A percentile compares a stretch with the other conserved stretches of the same genome.
These are phyloP conservation scores for Colletotrichum tabaci DNA, from an alignment of 2,329 filamentous ascomycete genomes.

Conservation along the genomic window DNA sequence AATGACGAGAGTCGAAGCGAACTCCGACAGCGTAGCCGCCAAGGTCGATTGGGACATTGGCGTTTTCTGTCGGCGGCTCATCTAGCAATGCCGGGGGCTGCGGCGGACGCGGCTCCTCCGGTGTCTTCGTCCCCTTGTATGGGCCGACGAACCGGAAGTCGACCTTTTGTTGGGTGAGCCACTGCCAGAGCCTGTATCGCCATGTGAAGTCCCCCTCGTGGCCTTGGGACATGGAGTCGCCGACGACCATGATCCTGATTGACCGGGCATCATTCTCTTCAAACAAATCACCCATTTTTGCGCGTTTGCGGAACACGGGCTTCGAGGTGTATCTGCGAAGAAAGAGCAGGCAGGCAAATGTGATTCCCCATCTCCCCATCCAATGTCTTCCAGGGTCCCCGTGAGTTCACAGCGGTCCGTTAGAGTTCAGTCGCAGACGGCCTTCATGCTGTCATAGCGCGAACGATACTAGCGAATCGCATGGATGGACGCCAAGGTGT, in stretches of 20 bases:
- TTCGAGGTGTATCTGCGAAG: no score
- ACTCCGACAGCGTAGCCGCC: slow-evolving; percentile 52
- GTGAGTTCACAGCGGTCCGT: no score
- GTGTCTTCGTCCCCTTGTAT: slow-evolving; percentile 52
- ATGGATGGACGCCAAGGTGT: not conserved
- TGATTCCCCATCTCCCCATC: no score
- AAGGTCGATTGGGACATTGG: slow-evolving; percentile 8
- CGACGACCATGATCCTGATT: slow-evolving; percentile 52
- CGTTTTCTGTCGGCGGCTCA: slow-evolving; percentile 11
- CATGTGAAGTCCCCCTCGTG: slow-evolving; percentile 59
- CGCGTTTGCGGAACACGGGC: not conserved
- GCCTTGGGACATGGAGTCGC: slow-evolving; percentile 58
- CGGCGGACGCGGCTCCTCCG: slow-evolving; percentile 15
- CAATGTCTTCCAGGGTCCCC: no score
- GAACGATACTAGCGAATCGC: not conserved
- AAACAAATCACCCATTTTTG: not conserved
- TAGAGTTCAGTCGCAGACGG: not conserved
- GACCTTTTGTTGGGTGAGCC: slow-evolving; percentile 49
- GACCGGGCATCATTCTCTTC: not conserved
- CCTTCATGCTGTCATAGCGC: not conserved
- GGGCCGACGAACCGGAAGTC: slow-evolving; percentile 53
- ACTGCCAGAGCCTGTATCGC: slow-evolving; percentile 59
- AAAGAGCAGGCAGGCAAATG: not conserved
- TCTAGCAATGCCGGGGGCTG: slow-evolving; percentile 39
- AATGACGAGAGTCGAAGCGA: slow-evolving; percentile 51